Conservation (phyloP, 1,284 basidiomycete genomes). For the Sutorius eximius region DNA sequence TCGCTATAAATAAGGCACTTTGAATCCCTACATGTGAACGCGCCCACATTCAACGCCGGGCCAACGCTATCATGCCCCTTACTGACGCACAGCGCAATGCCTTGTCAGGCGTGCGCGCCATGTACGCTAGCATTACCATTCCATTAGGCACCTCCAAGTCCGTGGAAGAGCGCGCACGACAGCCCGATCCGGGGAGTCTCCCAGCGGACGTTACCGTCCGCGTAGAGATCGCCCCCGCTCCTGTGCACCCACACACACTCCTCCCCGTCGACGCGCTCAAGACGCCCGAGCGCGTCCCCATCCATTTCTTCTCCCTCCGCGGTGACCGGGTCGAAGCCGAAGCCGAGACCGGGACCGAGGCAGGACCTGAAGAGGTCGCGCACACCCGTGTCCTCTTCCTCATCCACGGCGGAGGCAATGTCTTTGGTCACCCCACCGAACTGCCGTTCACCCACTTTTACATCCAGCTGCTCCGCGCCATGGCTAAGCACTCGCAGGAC, state of each 20-base stretch:
- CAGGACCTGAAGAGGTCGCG: background rate
- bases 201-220: slow-evolving; percentile 16
- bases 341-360: background rate
- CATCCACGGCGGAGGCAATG: slow-evolving; percentile 27
- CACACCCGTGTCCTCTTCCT: slow-evolving; percentile 23
- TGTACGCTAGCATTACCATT: rapidly evolving
- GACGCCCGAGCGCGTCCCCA: slow-evolving; percentile 21
- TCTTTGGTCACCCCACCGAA: slow-evolving; percentile 21
- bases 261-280: slow-evolving; percentile 11
- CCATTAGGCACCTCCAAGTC: slow-evolving; percentile 6
- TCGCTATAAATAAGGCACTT: background rate
- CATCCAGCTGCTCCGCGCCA: slow-evolving; percentile 13
- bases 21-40: background rate
- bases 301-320: background rate
- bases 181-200: slow-evolving; percentile 2
- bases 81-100: slow-evolving; percentile 19
- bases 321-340: background rate
- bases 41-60: background rate
- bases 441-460: slow-evolving; percentile 7
- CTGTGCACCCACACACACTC: slow-evolving; percentile 9
- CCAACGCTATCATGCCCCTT: slow-evolving; percentile 14
- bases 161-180: slow-evolving; percentile 21
- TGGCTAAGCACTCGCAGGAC: slow-evolving; percentile 3
- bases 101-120: slow-evolving; percentile 4
- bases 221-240: slow-evolving; percentile 25